Base-by-base conservation (phyloP, 148 eudicot genomes). In the Limonium bicolor region DNA sequence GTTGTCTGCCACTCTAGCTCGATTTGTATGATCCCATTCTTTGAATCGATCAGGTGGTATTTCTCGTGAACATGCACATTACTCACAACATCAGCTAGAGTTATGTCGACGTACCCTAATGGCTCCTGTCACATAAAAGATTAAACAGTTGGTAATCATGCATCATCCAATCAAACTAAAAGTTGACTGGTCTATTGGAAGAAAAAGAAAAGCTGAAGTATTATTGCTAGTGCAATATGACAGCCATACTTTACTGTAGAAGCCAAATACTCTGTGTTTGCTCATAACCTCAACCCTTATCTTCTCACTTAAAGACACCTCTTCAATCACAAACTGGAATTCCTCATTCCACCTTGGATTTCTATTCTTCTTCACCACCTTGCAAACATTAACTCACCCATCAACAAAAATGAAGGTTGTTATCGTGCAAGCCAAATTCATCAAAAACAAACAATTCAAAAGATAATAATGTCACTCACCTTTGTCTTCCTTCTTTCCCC, bases 321-420 rank as follows among this genome's bases (percentile, higher is more conserved):
- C 94, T 32, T 87, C 96, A 25, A 79, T 54, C 83, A 79, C 68
- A 53, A 69, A 80, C 23, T 72, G 72, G 28, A 82, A 83, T 22
- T 72, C 78, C 60, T 88, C 81, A 13, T 80, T 75, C 97, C 94
- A 88, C n/a, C 62, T 37, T 21, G 97, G 97, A 43, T 72, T 59
- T 13, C 83, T 74, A 20, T 60, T 77, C 59, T 59, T 83, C 60
- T 47, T 73, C 22, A 80, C 44, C 36, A 64, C 56, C 97, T n/a
- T 83, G 71, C 27, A 65, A 31, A 35, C 30, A n/a, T 17, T 14
- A 45, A 48, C 10, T n/a, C n/a, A n/a, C n/a, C n/a, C n/a, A n/a
- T n/a, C n/a, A n/a, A n/a, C n/a, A n/a, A n/a, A n/a, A n/a, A n/a
- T n/a, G n/a, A n/a, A n/a, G n/a, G n/a, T n/a, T n/a, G n/a, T n/a